Evolutionary conservation across 2,329 filamentous ascomycete species (phyloP).

Genomic region (Rhexocercosporidium sp.): DNA sequence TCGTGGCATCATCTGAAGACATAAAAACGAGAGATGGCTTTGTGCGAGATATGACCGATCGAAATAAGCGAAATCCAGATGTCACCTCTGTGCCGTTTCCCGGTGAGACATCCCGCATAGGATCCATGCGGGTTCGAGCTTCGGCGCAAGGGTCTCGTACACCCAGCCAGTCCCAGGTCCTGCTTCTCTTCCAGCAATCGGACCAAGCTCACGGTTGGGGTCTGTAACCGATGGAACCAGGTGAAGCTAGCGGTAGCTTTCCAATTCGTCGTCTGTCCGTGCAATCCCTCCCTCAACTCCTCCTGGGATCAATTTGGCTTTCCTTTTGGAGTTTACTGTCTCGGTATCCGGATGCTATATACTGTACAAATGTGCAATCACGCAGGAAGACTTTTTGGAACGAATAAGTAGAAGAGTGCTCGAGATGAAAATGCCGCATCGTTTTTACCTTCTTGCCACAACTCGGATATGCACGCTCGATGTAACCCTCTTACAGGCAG

Average conservation of each 20-base stretch:
- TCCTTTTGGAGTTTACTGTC: background rate
- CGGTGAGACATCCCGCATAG: background rate
- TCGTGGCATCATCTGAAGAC: background rate
- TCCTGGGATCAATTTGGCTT: background rate
- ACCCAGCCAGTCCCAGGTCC: background rate
- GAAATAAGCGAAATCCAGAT: background rate
- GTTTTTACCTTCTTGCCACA: background rate
- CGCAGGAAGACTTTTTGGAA: background rate
- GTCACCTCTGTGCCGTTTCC: background rate
- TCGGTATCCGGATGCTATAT: slow-evolving; percentile 6
- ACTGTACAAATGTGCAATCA: background rate
- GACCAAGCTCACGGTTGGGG: slow-evolving; percentile 4
- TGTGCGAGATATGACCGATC: background rate
- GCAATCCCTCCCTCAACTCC: slow-evolving; percentile 1
- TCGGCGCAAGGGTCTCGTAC: background rate
- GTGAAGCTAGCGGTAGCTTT: background rate
- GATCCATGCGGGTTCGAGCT: background rate
- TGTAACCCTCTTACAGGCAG: background rate
- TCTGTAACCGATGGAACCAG: background rate
- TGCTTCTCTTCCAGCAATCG: slow-evolving; percentile 3
- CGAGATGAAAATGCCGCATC: background rate
- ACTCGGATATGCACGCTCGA: background rate
- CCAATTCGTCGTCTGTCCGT: background rate
- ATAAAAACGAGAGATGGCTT: background rate
- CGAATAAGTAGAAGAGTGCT: background rate